Percentiles rank a stretch among this genome's conserved stretches.
Conservation (phyloP, 2,329 filamentous ascomycete species). For the Nothophoma quercina region DNA sequence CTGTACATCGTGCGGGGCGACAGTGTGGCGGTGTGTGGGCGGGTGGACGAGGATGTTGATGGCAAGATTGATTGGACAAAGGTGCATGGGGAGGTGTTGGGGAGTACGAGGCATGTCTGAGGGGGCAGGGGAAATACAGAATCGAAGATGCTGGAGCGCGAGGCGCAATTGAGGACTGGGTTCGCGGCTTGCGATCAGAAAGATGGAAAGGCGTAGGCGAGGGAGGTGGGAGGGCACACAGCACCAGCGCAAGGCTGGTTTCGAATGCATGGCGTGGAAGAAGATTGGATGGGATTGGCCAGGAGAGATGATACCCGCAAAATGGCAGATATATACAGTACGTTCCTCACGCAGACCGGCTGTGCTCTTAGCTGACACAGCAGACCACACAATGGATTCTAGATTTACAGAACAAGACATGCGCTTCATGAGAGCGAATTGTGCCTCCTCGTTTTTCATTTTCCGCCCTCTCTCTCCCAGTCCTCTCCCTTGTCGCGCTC, state of each 20-base stretch:
- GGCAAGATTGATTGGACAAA: conserved; percentile 90
- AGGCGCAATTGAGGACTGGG: too few relatives aligned
- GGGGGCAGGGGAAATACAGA: not conserved
- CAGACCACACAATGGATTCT: not conserved
- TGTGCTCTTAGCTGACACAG: conserved; percentile 4
- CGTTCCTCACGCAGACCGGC: conserved; percentile 1
- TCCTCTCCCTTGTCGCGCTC: too few relatives aligned
- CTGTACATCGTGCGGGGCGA: conserved; percentile 93
- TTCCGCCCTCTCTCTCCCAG: not conserved
- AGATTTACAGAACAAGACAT: not conserved
- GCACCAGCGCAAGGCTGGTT: too few relatives aligned
- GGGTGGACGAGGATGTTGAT: conserved; percentile 90
- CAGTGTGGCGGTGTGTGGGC: conserved; percentile 88
- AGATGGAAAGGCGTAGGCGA: too few relatives aligned
- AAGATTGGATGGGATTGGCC: conserved; percentile 1
- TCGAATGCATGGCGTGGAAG: not conserved
- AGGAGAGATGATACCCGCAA: conserved; percentile 21
- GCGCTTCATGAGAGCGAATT: not conserved
- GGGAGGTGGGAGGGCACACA: not conserved
- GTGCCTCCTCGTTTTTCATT: not conserved
- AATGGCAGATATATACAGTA: conserved; percentile 12
- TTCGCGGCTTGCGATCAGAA: too few relatives aligned
- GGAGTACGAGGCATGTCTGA: conserved; percentile 77
- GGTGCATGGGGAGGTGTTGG: conserved; percentile 84
- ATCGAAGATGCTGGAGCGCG: not conserved